Base-by-base conservation (phyloP, 2,329 filamentous ascomycete genomes). In the Colletotrichum somersetense region DNA sequence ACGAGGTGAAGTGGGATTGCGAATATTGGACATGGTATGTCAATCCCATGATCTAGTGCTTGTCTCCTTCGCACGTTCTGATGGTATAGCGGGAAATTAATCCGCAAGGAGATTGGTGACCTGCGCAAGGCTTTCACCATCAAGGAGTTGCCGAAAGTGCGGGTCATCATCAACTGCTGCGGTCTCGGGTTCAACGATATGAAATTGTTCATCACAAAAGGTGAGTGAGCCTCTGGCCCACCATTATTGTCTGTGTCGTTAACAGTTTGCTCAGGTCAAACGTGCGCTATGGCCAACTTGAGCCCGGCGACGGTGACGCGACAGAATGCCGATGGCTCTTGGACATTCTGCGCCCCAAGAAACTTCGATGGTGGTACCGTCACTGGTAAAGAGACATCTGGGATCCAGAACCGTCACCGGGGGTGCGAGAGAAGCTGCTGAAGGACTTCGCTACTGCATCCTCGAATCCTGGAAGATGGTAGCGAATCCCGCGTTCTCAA, bases 301-400 rank as follows among this genome's bases (percentile, higher is more conserved):
- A 81, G 80, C 75, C 75, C 77, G 26, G 80, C 77, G 6, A 85
- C 83, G 4, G 78, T 92, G 26, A 92, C 91, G 3, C 84, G 87
- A 35, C 89, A 93, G 75, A 88, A 89, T 75, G 83, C 84, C 0
- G 89, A 92, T 77, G 91, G 91, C 0, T 85, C 83, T 11, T 91
- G 89, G 89, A 85, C 86, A 0, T 92, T 92, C 74, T 85, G 86
- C 57, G 88, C 92, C 7, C 89, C 91, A 0, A 85, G 91, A 2
- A 87, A 86, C 11, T 87, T 90, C 35, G 83, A 88, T 44, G 90
- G 90, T 3, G 91, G 91, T 3, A 92, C 90, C 0, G 83, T 92
- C 50, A 87, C 92, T 26, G 91, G 91, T 6, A 92, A 76, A 83
- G 85, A 1, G 80, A 87, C 67, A 83, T 91, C 77, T 90, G 87